These are phyloP conservation scores for Alternaria infectoria DNA, from an alignment of 2,329 filamentous ascomycete genomes.

Conservation along the genomic window DNA sequence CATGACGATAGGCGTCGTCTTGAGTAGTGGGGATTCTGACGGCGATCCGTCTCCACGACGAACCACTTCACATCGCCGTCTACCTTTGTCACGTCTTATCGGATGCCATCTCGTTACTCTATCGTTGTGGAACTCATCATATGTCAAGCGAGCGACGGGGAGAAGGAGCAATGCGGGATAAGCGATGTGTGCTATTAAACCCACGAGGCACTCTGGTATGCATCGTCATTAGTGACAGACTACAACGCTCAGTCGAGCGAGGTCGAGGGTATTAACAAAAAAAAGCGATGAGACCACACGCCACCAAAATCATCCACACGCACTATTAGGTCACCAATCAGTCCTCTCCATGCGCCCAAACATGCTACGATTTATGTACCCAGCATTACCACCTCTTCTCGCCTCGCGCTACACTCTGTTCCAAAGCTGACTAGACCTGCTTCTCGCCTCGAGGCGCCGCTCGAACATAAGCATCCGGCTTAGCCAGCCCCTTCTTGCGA, in stretches of 20 bases:
- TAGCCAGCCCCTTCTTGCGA: slow-evolving; percentile 23
- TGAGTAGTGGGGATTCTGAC: neutral
- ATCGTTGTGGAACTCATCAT: neutral
- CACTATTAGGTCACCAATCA: neutral
- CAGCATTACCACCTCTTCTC: neutral
- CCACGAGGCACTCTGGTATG: neutral
- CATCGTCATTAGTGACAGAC: neutral
- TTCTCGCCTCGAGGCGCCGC: slow-evolving; percentile 24
- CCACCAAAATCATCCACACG: neutral
- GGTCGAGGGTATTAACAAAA: slow-evolving; percentile 12
- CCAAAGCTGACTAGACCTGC: slow-evolving; percentile 13
- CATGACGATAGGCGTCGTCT: slow-evolving; percentile 12
- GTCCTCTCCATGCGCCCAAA: neutral
- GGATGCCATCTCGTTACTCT: neutral
- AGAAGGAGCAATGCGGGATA: neutral
- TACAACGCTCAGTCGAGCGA: neutral
- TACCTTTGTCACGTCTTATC: neutral
- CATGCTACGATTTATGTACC: neutral
- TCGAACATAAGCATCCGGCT: slow-evolving; percentile 21
- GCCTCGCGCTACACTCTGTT: neutral
- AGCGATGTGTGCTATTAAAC: too few relatives aligned
- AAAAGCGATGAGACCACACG: neutral
- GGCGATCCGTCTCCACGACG: neutral
- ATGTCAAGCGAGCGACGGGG: neutral
- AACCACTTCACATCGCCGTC: neutral